Percentiles rank a stretch among this genome's conserved stretches.
Evolutionary conservation across 2,329 filamentous ascomycete genomes (phyloP).

Genomic region (Aspergillus caelatus): DNA sequence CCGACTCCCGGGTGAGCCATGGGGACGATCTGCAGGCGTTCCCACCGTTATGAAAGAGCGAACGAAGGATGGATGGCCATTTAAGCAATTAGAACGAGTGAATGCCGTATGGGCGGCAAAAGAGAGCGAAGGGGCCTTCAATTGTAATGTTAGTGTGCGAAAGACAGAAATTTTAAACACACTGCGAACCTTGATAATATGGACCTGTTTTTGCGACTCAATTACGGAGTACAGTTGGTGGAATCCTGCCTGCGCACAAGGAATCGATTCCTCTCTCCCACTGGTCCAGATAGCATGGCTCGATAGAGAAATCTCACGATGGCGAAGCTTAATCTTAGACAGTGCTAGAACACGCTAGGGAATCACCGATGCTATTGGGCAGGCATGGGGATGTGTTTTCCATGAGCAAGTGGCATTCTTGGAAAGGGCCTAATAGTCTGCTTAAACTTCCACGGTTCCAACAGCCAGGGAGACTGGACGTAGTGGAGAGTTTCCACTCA

Average conservation of each 20-base stretch:
- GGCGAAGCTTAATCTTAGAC: neutral
- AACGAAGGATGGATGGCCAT: neutral
- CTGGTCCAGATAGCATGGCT: neutral
- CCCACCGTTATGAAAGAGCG: constrained; percentile 2
- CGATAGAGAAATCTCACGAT: neutral
- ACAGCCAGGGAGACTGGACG: neutral
- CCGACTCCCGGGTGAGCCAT: constrained; percentile 20
- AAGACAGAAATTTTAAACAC: neutral
- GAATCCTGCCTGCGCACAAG: neutral
- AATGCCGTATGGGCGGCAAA: neutral
- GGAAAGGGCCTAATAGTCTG: neutral
- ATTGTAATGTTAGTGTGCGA: neutral
- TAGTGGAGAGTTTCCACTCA: neutral
- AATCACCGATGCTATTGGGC: neutral
- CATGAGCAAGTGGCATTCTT: neutral
- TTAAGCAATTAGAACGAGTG: neutral
- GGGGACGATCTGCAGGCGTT: constrained; percentile 3
- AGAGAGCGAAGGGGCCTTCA: neutral
- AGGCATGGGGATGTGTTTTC: neutral
- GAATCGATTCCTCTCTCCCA: neutral
- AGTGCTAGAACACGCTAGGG: neutral
- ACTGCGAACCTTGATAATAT: neutral
- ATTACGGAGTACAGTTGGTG: neutral
- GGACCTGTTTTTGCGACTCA: neutral
- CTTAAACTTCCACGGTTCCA: neutral